Base-by-base conservation (phyloP, 495 filamentous ascomycete genomes). In the Hypoxylon perforatum region DNA sequence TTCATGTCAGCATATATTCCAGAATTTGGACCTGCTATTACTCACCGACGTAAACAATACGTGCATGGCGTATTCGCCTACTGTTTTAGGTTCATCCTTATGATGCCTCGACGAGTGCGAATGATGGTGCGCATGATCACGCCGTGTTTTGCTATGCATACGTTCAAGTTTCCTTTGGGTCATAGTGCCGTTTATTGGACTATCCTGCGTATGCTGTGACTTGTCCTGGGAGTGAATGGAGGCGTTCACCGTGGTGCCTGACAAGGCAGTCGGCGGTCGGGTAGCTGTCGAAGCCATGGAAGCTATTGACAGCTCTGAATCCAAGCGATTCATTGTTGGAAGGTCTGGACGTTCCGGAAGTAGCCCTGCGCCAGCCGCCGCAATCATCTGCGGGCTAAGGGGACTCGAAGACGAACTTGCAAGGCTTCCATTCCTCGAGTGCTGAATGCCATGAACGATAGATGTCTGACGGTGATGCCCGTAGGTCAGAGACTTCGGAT, bases 11-110 rank as follows among this genome's bases (percentile, higher is more conserved):
- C 66, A 72, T 45, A 19, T n/a, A 48, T 51, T 51, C n/a, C 10
- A 17, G 35, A 17, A 15, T n/a, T 50, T 17, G 7, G 22, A 14
- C n/a, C 14, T 14, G 15, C 5, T 28, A 14, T 19, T 57, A 78
- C 89, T 78, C 73, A 91, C 89, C 50, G 94, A 92, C 64, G 94
- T 97, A 78, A 99, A 97, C 30, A 99, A 81, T 70, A 97, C 94
- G 78, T 98, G 94, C 55, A 98, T 81, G 21, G 96, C 94, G 84
- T 97, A 97, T 81, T 99, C 95, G 46, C 93, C 94, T 49, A 96
- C 93, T 0, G 92, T 97, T 78, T 93, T 97, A 61, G 87, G 84
- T 69, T 96, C 91, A 30, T 87, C 84, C 70, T 84, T 82, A 71
- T 89, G 85, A 63, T 88, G 88, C 58, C 88, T 86, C 39, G 90